Evolutionary conservation across 345 rosid genomes (phyloP), one percentile per base, ranked within the genome.

Genomic region (Eucalyptus regnans): DNA sequence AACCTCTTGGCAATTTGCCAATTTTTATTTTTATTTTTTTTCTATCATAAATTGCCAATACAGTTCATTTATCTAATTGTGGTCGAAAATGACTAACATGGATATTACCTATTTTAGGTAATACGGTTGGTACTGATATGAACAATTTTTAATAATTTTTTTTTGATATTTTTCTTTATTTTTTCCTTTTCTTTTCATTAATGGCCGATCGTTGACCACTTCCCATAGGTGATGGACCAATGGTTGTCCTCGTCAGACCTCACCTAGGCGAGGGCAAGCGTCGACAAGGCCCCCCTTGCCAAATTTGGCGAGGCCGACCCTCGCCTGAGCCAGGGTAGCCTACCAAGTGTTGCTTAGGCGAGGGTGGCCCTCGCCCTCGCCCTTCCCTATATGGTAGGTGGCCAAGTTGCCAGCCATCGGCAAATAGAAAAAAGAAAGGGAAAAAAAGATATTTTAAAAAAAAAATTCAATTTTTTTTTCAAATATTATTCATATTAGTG

Each of bases 71-170:
- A 20, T 22, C 29, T 29, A 23, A 56, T 56, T 23, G 4, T 56
- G 12, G 6, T 0, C 1, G 0, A 1, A 56, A 23, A 56, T 56
- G 6, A 25, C 12, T 56, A 25, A 56, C 29, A 56, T 56, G 29
- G 29, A 56, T 56, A 25, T 0, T 56, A 25, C 27, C 0, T 9
- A 0, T 22, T 10, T 22, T 56, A 56, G 0, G 6, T 22, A 23
- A 23, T 1, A 56, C 1, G 3, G 0, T 0, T 0, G 0, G 5
- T 56, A 23, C 0, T 22, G 0, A 56, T 56, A 23, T 23, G 62
- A 56, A 23, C 1, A 23, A 23, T 22, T 56, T 56, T 56, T 56
- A 56, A 56, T 56, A 23, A 22, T 56, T 56, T 16, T 50, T 54
- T 54, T 56, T 9, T 0, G 3, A 56, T 56, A 9, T 56, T 56